Evolutionary conservation across 805 yeast species (phyloP).

Genomic region (Komagataella phaffii): DNA sequence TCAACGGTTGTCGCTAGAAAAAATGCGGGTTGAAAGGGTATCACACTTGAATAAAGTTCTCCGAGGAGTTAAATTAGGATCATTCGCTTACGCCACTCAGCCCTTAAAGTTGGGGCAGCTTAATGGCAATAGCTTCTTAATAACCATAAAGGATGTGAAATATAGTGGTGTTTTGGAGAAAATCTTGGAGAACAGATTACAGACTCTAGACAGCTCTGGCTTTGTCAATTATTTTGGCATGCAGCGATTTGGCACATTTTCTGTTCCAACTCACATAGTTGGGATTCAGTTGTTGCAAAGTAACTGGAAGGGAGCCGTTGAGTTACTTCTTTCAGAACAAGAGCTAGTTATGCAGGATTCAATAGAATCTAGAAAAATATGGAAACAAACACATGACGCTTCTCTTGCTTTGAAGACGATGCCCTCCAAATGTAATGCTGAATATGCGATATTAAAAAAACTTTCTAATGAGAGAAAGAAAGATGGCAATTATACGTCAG

Average conservation of each 20-base stretch:
- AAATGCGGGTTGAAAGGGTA: constrained; percentile 61
- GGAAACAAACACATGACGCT: constrained; percentile 68
- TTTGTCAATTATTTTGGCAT: constrained; percentile 94
- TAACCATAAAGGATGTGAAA: constrained; percentile 67
- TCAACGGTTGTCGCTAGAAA: constrained; percentile 61
- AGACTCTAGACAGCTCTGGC: constrained; percentile 51
- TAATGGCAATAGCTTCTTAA: constrained; percentile 77
- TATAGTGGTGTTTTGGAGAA: constrained; percentile 15
- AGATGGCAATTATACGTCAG: constrained; percentile 29
- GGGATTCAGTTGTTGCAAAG: constrained; percentile 62
- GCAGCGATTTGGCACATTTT: constrained; percentile 96
- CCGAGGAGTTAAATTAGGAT: constrained; percentile 70
- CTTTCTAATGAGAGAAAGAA: constrained; percentile 38
- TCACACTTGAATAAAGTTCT: constrained; percentile 64
- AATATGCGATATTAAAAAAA: constrained; percentile 51
- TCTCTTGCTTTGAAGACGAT: constrained; percentile 48
- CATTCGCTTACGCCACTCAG: constrained; percentile 51
- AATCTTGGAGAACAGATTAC: constrained; percentile 36
- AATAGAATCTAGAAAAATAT: constrained; percentile 64
- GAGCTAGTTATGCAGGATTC: constrained; percentile 76
- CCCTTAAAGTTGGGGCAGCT: constrained; percentile 71
- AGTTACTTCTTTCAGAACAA: constrained; percentile 73
- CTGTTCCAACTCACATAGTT: constrained; percentile 78
- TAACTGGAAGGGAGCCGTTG: constrained; percentile 73
- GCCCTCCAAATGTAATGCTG: constrained; percentile 89